A percentile compares a stretch with the other conserved stretches of the same genome.
Conservation (phyloP, 148 eudicot genomes). For the Heliosperma pusillum region DNA sequence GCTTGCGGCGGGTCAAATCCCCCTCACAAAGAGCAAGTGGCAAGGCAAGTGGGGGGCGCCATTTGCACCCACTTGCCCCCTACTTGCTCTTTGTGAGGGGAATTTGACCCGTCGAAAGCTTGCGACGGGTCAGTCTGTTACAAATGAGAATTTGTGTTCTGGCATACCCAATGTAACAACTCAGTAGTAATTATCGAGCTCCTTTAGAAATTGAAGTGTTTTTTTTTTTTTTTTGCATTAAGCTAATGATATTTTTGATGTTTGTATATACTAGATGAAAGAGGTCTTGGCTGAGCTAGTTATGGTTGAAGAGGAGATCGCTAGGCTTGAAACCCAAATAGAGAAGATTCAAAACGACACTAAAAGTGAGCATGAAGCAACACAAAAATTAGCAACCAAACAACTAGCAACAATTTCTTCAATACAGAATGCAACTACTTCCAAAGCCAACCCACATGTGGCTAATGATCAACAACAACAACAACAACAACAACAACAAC, state of each 20-base stretch:
- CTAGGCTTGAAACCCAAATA: conserved; percentile 65
- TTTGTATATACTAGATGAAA: conserved; percentile 39
- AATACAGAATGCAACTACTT: background rate
- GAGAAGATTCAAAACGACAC: conserved; percentile 45
- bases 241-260: no score
- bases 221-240: background rate
- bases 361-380: conserved; percentile 48
- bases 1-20: no score
- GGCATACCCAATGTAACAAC: background rate
- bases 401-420: conserved; percentile 13
- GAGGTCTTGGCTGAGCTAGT: conserved; percentile 62
- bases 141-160: no score
- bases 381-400: conserved; percentile 28
- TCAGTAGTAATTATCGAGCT: no score
- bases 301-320: conserved; percentile 72
- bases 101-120: no score
- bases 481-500: background rate
- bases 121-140: no score
- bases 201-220: no score
- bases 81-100: no score
- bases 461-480: conserved; percentile 2
- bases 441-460: conserved; percentile 7
- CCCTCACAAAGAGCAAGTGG: no score
- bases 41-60: no score
- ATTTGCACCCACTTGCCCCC: no score